These are phyloP conservation scores for Cladophialophora exuberans DNA, from an alignment of 2,329 filamentous ascomycete species.

Conservation along the genomic window DNA sequence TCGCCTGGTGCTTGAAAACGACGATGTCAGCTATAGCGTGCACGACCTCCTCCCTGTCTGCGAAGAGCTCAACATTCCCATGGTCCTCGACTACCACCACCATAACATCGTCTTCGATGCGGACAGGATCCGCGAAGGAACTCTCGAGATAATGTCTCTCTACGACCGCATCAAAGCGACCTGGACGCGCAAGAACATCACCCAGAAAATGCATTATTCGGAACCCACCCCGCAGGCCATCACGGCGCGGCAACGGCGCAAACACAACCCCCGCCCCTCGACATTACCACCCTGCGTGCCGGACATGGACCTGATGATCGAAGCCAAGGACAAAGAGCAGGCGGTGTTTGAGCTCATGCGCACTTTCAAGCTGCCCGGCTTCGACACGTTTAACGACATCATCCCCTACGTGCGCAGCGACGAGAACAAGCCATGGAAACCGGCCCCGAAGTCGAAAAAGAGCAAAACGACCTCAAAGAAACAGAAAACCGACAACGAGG, in stretches of 20 bases:
- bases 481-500: constrained; percentile 40
- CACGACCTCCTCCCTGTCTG: constrained; percentile 89
- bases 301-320: constrained; percentile 97
- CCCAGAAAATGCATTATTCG: constrained; percentile 96
- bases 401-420: constrained; percentile 76
- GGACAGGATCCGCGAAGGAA: constrained; percentile 76
- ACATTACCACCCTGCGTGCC: constrained; percentile 79
- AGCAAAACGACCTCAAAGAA: constrained; percentile 45
- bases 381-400: constrained; percentile 74
- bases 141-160: constrained; percentile 74
- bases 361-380: constrained; percentile 80
- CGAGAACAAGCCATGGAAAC: constrained; percentile 66
- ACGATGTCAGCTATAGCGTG: constrained; percentile 90
- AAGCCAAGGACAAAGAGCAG: constrained; percentile 97
- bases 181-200: constrained; percentile 82
- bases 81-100: constrained; percentile 92
- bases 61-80: constrained; percentile 89
- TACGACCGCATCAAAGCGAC: constrained; percentile 79
- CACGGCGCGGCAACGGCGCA: constrained; percentile 76
- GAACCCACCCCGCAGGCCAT: constrained; percentile 77
- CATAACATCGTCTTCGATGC: constrained; percentile 91
- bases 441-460: constrained; percentile 46
- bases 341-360: constrained; percentile 94
- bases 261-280: constrained; percentile 79
- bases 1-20: constrained; percentile 87